Percentiles rank a stretch among this genome's conserved stretches.
These are phyloP conservation scores for Mycotypha africana DNA, from an alignment of 371 early-diverging fungal genomes.

Conservation along the genomic window DNA sequence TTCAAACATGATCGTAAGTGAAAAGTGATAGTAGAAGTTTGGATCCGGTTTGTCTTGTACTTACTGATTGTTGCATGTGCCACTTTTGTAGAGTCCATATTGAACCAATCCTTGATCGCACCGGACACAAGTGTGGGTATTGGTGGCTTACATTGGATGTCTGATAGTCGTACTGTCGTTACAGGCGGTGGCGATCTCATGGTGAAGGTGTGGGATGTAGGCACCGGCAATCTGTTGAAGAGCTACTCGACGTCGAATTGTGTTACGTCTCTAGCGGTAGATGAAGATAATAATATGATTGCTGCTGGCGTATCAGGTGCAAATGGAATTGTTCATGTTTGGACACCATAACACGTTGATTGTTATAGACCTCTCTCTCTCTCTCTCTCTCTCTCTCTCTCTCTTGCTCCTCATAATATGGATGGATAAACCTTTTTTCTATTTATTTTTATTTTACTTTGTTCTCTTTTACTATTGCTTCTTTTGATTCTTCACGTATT, in stretches of 20 bases:
- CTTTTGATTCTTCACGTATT: too few relatives aligned
- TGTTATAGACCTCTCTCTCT: too few relatives aligned
- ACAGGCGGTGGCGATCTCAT: slow-evolving; percentile 39
- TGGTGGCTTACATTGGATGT: slow-evolving; percentile 31
- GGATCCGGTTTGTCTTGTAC: too few relatives aligned
- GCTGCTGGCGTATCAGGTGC: slow-evolving; percentile 37
- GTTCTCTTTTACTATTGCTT: not conserved
- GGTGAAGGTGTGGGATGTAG: slow-evolving; percentile 34
- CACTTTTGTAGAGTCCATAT: not conserved
- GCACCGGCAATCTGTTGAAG: slow-evolving; percentile 14
- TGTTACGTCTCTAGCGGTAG: slow-evolving; percentile 27
- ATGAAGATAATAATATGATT: slow-evolving; percentile 29
- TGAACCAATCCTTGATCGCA: slow-evolving; percentile 11
- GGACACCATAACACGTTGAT: slow-evolving; percentile 18
- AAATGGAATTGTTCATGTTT: slow-evolving; percentile 34
- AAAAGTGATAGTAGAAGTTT: too few relatives aligned
- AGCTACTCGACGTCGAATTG: slow-evolving; percentile 26
- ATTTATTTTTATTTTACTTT: not conserved
- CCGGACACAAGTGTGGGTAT: slow-evolving; percentile 36
- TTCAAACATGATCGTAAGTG: slow-evolving; percentile 29
- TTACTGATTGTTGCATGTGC: not conserved
- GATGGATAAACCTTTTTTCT: not conserved
- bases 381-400: too few relatives aligned
- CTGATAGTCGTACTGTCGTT: slow-evolving; percentile 24
- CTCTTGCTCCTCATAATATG: not conserved